These are phyloP conservation scores for Nicotiana tomentosiformis DNA, from an alignment of 257 asterid species.

Conservation along the genomic window DNA sequence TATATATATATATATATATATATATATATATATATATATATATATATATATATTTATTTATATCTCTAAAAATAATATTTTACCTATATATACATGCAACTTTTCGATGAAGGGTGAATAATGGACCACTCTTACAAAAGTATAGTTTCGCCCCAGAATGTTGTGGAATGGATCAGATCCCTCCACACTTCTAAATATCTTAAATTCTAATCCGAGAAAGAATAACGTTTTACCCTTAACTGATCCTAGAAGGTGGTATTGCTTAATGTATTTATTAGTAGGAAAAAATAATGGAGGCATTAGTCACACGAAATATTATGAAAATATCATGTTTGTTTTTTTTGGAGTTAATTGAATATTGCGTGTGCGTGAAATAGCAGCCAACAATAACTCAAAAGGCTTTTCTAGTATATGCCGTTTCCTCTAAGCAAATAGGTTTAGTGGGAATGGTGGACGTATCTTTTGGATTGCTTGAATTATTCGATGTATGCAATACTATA, in stretches of 20 bases:
- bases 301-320: not conserved
- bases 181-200: no score
- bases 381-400: not conserved
- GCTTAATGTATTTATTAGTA: not conserved
- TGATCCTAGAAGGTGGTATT: not conserved
- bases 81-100: no score
- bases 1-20: no score
- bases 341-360: not conserved
- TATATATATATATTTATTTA: no score
- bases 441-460: slow-evolving; percentile 4
- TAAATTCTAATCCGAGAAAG: no score
- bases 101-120: no score
- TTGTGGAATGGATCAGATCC: no score
- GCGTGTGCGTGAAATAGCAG: not conserved
- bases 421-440: not conserved
- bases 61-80: no score
- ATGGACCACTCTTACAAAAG: no score
- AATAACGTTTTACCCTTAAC: no score
- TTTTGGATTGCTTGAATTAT: not conserved
- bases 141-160: no score
- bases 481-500: not conserved
- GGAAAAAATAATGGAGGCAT: not conserved
- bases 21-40: no score
- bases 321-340: not conserved
- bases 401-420: not conserved